Percentiles rank a stretch among this genome's conserved stretches.
Conservation (phyloP, 2,329 filamentous ascomycete species). For the Fusarium algeriense region DNA sequence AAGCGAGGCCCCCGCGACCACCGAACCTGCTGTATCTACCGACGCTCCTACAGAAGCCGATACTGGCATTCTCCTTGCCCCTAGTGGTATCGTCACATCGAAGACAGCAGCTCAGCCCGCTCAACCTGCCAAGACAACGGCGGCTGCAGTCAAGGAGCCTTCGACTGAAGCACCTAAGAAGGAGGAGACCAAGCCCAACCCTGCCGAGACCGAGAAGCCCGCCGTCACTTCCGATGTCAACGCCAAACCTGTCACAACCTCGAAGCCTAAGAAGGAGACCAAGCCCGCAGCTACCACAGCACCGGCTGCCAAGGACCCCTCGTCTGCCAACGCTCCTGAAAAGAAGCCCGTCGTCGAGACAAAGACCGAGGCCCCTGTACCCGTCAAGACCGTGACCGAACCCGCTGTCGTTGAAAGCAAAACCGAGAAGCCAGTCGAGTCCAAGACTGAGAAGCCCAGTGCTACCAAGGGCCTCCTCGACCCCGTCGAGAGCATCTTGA, state of each 20-base stretch:
- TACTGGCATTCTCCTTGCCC: slow-evolving; percentile 45
- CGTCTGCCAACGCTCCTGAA: slow-evolving; percentile 12
- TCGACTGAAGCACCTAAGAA: slow-evolving; percentile 13
- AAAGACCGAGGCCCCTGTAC: slow-evolving; percentile 10
- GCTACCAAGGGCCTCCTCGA: slow-evolving; percentile 22
- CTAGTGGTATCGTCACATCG: slow-evolving; percentile 44
- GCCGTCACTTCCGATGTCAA: slow-evolving; percentile 11
- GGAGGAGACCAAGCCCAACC: slow-evolving; percentile 10
- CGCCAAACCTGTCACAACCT: slow-evolving; percentile 17
- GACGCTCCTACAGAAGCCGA: slow-evolving; percentile 31
- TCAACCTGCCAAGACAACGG: slow-evolving; percentile 23
- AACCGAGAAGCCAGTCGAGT: slow-evolving; percentile 16
- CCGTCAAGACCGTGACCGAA: slow-evolving; percentile 10
- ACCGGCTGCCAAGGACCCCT: slow-evolving; percentile 16
- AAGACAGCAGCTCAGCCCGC: slow-evolving; percentile 19
- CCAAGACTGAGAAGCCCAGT: slow-evolving; percentile 13
- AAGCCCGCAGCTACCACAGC: slow-evolving; percentile 21
- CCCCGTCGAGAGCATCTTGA: slow-evolving; percentile 27
- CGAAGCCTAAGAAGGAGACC: slow-evolving; percentile 30
- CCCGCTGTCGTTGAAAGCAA: neutral
- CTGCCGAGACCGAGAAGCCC: slow-evolving; percentile 7
- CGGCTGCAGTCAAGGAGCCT: slow-evolving; percentile 14
- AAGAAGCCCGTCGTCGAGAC: slow-evolving; percentile 29
- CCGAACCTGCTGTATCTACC: slow-evolving; percentile 11
- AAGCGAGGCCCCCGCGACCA: slow-evolving; percentile 26